Evolutionary conservation across 306 rosid species (phyloP).

Genomic region (Rosa chinensis): DNA sequence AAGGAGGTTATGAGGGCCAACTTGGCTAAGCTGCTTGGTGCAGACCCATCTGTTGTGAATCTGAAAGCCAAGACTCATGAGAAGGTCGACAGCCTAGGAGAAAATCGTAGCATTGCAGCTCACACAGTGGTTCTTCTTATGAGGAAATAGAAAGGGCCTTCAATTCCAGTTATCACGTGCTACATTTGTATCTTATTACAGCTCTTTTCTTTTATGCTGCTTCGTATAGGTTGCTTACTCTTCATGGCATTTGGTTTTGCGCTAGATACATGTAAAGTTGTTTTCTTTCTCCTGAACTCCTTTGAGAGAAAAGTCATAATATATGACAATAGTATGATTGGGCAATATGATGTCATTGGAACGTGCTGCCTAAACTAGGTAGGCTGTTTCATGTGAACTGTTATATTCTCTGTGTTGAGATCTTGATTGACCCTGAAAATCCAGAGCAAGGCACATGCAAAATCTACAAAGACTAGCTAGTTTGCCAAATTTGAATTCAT

Average conservation of each 20-base stretch:
- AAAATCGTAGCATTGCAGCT: constrained; percentile 93
- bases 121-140: constrained; percentile 94
- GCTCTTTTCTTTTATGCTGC: neutral
- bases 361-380: neutral
- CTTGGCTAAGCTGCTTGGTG: constrained; percentile 86
- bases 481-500: constrained; percentile 23
- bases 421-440: neutral
- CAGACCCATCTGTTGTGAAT: constrained; percentile 79
- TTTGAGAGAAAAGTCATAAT: neutral
- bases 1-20: constrained; percentile 85
- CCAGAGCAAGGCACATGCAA: neutral
- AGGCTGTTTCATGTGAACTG: neutral
- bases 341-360: neutral
- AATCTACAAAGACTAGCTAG: neutral
- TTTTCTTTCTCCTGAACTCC: neutral
- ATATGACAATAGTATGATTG: neutral
- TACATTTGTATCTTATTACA: constrained; percentile 1
- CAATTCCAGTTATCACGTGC: neutral
- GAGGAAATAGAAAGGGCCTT: constrained; percentile 52
- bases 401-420: neutral
- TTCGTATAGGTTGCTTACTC: constrained; percentile 4
- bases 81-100: constrained; percentile 96
- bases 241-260: constrained; percentile 2
- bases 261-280: constrained; percentile 9
- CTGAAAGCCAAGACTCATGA: constrained; percentile 97